Percentiles rank a stretch among this genome's conserved stretches.
These are phyloP conservation scores for Eutrema yunnanense DNA, from an alignment of 345 rosid species.

Conservation along the genomic window DNA sequence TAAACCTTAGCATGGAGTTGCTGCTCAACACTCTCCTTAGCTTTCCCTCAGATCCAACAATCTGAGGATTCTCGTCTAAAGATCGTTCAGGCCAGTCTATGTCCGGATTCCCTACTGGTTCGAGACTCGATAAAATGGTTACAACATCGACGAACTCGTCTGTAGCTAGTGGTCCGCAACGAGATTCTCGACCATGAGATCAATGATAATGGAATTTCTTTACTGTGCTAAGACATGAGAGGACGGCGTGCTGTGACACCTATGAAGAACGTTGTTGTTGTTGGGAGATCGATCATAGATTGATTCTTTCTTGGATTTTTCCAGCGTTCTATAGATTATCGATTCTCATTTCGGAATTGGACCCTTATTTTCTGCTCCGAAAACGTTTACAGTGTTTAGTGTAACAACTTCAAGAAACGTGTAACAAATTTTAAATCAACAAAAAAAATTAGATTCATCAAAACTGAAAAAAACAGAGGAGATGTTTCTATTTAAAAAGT, in stretches of 20 bases:
- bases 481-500: too few species aligned
- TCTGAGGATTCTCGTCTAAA: slow-evolving; percentile 62
- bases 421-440: not conserved
- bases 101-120: slow-evolving; percentile 16
- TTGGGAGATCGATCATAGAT: too few species aligned
- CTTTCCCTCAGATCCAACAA: slow-evolving; percentile 50
- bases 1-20: slow-evolving; percentile 57
- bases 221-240: slow-evolving; percentile 59
- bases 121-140: slow-evolving; percentile 13
- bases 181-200: slow-evolving; percentile 36
- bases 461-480: slow-evolving; percentile 3
- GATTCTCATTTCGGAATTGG: too few species aligned
- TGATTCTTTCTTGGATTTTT: too few species aligned
- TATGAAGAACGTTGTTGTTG: too few species aligned
- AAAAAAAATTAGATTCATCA: not conserved
- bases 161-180: slow-evolving; percentile 31
- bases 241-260: slow-evolving; percentile 69
- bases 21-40: slow-evolving; percentile 71
- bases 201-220: slow-evolving; percentile 64
- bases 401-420: slow-evolving; percentile 99
- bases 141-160: slow-evolving; percentile 34
- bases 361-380: slow-evolving; percentile 84
- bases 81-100: slow-evolving; percentile 91
- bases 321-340: too few species aligned
- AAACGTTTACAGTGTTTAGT: slow-evolving; percentile 84